Base-by-base conservation (phyloP, 1,284 basidiomycete species). In the Trichosporon sp. region DNA sequence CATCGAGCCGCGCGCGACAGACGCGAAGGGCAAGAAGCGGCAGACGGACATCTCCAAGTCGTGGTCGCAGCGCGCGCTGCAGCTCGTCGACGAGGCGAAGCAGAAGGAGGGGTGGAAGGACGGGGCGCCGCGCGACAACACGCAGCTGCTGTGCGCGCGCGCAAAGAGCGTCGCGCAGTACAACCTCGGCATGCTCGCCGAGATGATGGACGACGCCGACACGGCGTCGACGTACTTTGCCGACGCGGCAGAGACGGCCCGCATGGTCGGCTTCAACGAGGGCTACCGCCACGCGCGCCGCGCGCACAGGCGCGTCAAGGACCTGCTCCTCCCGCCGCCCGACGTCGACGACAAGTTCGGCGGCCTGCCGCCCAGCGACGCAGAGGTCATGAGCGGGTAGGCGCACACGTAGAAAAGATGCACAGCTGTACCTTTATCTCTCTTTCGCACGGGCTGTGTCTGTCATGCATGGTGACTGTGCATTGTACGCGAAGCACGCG, bases 171-270 rank as follows among this genome's bases (percentile, higher is more conserved):
- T 81, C 0, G 80, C 75, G 6, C 70, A 79, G 56, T 80, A 78
- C 69, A 83, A 83, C 68, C 65, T 83, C 53, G 83, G 83, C 18
- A 79, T 81, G 78, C 70, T 83, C 12, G 75, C 77, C 9, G 83
- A 83, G 56, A n/a, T 31, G 56, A 60, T 60, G 56, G 56, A 31
- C 56, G 56, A 60, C 29, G 29, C 29, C 12, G 56, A 60, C 29
- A 60, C 56, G 27, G 56, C 56, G 15, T 31, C 56, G 18, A 31
- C 56, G 18, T 60, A 60, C 29, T 60, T 60, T 32, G 56, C 56
- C 18, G 29, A 60, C 9, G 56, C 56, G 27, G 56, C 56, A 15
- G 56, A 60, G 23, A 60, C 56, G 2, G 56, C 56, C 18, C 56
- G 56, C 27, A 32, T 31, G 27, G 27, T 60, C 12, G 29, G 56